These are phyloP conservation scores for Bipolaris sorokiniana DNA, from an alignment of 2,329 filamentous ascomycete species.

Conservation along the genomic window DNA sequence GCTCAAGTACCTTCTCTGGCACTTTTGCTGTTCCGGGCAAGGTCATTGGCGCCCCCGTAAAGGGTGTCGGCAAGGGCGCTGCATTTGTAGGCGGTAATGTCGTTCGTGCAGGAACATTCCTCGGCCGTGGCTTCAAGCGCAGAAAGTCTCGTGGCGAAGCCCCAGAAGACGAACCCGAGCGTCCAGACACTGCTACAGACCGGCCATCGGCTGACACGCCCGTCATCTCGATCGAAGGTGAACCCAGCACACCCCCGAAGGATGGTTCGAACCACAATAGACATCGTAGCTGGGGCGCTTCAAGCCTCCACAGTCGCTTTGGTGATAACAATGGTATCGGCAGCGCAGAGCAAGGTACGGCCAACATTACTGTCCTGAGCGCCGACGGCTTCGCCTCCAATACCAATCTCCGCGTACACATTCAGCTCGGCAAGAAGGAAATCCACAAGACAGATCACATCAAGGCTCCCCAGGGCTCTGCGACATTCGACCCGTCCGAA, in stretches of 20 bases:
- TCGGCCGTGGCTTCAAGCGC: constrained; percentile 81
- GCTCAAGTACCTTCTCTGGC: constrained; percentile 89
- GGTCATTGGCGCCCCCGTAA: constrained; percentile 94
- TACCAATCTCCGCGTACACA: constrained; percentile 77
- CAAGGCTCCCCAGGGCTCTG: constrained; percentile 69
- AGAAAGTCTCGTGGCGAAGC: constrained; percentile 64
- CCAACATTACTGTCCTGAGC: constrained; percentile 78
- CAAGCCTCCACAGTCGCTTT: constrained; percentile 49
- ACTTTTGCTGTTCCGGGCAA: constrained; percentile 87
- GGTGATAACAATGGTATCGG: constrained; percentile 52
- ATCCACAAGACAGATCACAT: constrained; percentile 92
- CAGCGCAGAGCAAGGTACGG: constrained; percentile 71
- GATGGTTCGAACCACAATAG: constrained; percentile 38
- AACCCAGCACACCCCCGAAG: constrained; percentile 17
- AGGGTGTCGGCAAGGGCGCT: constrained; percentile 81
- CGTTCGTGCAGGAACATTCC: constrained; percentile 86
- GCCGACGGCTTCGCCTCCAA: constrained; percentile 78
- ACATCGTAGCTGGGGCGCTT: constrained; percentile 45
- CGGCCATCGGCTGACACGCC: constrained; percentile 40
- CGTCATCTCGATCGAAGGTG: constrained; percentile 41
- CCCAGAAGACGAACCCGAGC: constrained; percentile 48
- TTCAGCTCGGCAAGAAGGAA: constrained; percentile 73
- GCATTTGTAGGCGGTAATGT: constrained; percentile 77
- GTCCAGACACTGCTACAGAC: constrained; percentile 55
- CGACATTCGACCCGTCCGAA: constrained; percentile 57